Evolutionary conservation across 306 rosid genomes (phyloP), one percentile per base, ranked within the genome.

Genomic region (Begonia masoniana): DNA sequence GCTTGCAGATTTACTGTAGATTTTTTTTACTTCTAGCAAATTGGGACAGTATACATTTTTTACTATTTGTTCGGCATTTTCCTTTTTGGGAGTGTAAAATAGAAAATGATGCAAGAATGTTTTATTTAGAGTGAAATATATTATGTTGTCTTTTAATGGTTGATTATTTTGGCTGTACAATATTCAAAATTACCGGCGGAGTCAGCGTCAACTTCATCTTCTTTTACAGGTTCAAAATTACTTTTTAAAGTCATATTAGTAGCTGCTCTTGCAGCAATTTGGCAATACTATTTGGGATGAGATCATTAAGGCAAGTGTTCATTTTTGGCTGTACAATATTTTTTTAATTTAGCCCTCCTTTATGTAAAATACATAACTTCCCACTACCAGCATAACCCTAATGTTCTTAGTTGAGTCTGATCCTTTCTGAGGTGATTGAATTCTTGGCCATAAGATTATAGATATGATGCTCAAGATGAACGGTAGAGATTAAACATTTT

Each of bases 221-320:
- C 82, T 9, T 68, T 73, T 65, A 49, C 74, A 50, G 73, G 61
- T 59, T 61, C 80, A 64, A 89, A 71, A 68, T 64, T 80, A 58
- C 13, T 75, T 47, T 49, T 85, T 46, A 72, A 61, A 68, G 82
- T 85, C 43, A 46, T 72, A 50, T 14, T 76, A 14, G 80, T 80
- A 58, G 85, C 87, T 58, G 94, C 83, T 41, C 41, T 82, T 67
- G 95, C 94, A 50, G 65, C 78, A 61, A 59, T 70, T 46, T 82
- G 94, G 94, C 87, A 89, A 55, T 79, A 70, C 61, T 82, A 70
- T 61, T 70, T 68, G 26, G 62, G 68, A 62, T 88, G 69, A 72
- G 56, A 59, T 54, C 62, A 36, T 54, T 15, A 36, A 49, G 52
- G n/a, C 55, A 23, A 47, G 45, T 50, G 48, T 5, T 15, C 13